Evolutionary conservation across 2,329 filamentous ascomycete genomes (phyloP).

Genomic region (Cadophora malorum): DNA sequence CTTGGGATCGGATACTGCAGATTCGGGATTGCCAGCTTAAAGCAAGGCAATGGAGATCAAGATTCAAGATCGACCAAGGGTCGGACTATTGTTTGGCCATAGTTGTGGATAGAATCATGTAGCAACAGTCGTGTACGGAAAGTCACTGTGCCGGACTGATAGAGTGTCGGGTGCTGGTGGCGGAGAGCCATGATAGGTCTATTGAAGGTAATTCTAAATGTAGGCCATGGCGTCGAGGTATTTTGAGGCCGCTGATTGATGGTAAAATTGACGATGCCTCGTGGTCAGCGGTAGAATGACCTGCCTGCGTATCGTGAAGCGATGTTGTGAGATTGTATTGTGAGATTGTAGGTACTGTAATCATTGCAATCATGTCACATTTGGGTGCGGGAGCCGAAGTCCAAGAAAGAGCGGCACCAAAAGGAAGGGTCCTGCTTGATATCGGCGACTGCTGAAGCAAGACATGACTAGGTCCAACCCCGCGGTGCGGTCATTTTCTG

Average conservation of each 20-base stretch:
- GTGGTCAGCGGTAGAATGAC: conserved; percentile 6
- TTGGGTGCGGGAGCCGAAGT: background rate
- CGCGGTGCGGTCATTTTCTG: background rate
- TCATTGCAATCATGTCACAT: conserved; percentile 11
- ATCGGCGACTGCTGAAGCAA: conserved; percentile 18
- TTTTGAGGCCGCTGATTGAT: conserved; percentile 11
- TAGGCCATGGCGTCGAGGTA: conserved; percentile 7
- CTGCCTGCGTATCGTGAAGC: conserved; percentile 9
- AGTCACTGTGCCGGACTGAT: background rate
- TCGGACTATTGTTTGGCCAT: conserved; percentile 29
- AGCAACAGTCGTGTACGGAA: background rate
- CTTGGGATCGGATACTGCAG: conserved; percentile 15
- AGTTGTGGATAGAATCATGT: background rate
- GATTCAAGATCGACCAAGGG: conserved; percentile 36
- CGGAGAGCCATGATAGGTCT: background rate
- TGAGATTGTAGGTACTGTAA: conserved; percentile 8
- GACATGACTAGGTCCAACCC: conserved; percentile 3
- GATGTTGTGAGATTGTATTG: background rate
- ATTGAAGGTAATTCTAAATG: background rate
- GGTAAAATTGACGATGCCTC: conserved; percentile 14
- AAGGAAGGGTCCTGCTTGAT: conserved; percentile 1
- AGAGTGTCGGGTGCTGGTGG: conserved; percentile 1
- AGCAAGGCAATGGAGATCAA: conserved; percentile 15
- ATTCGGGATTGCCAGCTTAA: conserved; percentile 26
- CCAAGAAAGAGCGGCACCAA: conserved; percentile 3